phyloP scores from a whole-genome alignment of 352 stramenopile species.

The Globisporangium heterothallicum region DNA sequence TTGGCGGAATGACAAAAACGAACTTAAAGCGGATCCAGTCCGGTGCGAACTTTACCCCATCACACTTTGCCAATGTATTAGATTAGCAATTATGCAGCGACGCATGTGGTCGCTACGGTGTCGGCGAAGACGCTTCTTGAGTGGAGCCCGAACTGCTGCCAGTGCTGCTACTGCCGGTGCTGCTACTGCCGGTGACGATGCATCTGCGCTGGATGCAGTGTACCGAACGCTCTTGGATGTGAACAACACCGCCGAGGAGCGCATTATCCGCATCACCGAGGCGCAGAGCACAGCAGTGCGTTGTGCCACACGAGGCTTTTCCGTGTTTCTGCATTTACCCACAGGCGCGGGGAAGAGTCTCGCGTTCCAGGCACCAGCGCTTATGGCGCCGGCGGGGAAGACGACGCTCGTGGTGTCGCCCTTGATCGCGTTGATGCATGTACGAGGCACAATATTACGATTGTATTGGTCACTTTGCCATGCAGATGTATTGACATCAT shows the following conservation, averaged over 20 bases:
- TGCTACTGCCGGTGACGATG: constrained; percentile 13
- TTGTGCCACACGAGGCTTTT: constrained; percentile 40
- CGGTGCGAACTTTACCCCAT: not conserved
- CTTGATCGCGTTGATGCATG: constrained; percentile 71
- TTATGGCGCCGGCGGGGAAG: constrained; percentile 27
- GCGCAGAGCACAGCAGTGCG: constrained; percentile 41
- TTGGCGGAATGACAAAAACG: too few species aligned
- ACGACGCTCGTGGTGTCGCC: constrained; percentile 71
- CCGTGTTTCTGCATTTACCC: constrained; percentile 68
- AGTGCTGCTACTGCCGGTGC: not conserved
- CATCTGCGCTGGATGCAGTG: constrained; percentile 29
- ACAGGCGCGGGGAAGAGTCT: constrained; percentile 79
- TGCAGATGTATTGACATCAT: not conserved
- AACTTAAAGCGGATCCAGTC: not conserved
- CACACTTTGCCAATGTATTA: too few species aligned
- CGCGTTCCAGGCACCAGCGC: constrained; percentile 67
- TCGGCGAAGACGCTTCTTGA: not conserved
- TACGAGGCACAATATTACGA: constrained; percentile 22
- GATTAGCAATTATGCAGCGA: too few species aligned
- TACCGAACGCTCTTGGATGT: constrained; percentile 35
- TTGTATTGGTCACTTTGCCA: not conserved
- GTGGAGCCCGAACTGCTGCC: too few species aligned
- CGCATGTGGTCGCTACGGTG: not conserved
- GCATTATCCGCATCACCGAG: constrained; percentile 27
- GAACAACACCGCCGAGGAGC: constrained; percentile 5